Base-by-base conservation (phyloP, 129 eudicot species). In the Helianthus annuus region DNA sequence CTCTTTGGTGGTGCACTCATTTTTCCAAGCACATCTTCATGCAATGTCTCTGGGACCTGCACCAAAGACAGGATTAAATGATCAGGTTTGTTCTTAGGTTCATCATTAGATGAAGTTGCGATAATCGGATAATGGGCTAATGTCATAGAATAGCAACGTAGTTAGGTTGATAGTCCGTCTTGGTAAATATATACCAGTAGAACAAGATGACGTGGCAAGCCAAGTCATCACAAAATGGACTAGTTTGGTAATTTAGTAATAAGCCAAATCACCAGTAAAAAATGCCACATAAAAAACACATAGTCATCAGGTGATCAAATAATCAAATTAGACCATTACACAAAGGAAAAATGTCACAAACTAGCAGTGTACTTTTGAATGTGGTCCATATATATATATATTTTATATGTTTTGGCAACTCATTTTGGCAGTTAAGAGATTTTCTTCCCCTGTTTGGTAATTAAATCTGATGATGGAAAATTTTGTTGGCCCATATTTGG, bases 1-100 rank as follows among this genome's bases (percentile, higher is more conserved):
- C 86, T 81, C 84, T 94, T 94, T 16, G 98, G 87, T 63, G 96
- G 89, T 40, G 97, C 98, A 42, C 85, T 71, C 93, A 94, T 78
- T 60, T 90, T 89, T 3, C 66, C 93, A 12, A 90, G 93, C 45
- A 94, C 79, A 32, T 94, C 98, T 15, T 86, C 87, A 0, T 89
- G 57, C 13, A 94, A 86, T 55, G 96, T 94, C 79, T 94, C 98
- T 1, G 92, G 87, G 8, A 94, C 98, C 96, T 89, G 78, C 42
- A 71, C 13, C 19, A 12, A 69, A 53, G 27, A 61, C 13, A 27
- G 55, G 29, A 42, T 13, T 51, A 52, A 6, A 40, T 45, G 24
- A 57, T 46, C 52, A 51, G 17, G 52, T 62, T 49, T 74, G 44
- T 11, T 73, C 48, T 27, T 58, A n/a, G n/a, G 63, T 58, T 29